A percentile compares a stretch with the other conserved stretches of the same genome.
Conservation (phyloP, 1,139 yeast genomes). For the Fermentozyma sake region DNA sequence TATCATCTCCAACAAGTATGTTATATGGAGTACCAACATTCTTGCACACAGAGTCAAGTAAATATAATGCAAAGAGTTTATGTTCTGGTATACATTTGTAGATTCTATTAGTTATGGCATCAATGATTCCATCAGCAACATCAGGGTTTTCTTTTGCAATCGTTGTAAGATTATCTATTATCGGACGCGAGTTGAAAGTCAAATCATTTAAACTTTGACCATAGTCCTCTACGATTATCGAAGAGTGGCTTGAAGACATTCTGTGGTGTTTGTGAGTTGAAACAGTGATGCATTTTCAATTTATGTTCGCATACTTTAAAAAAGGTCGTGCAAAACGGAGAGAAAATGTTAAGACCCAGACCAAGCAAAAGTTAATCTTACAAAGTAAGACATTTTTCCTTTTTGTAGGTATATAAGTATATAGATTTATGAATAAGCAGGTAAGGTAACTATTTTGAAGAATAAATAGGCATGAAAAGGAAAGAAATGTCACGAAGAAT, state of each 20-base stretch:
- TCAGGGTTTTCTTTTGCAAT: conserved; percentile 81
- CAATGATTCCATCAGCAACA: conserved; percentile 72
- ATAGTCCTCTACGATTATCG: conserved; percentile 46
- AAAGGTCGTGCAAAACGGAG: no score
- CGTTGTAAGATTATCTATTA: conserved; percentile 79
- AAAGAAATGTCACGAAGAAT: no score
- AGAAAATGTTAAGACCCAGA: no score
- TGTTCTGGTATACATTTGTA: conserved; percentile 62
- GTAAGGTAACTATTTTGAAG: no score
- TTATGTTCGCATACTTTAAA: no score
- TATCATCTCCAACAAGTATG: conserved; percentile 60
- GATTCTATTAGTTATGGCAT: conserved; percentile 63
- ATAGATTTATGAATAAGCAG: no score
- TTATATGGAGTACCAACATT: conserved; percentile 88
- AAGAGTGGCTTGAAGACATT: background rate
- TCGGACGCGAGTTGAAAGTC: conserved; percentile 86
- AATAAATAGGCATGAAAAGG: no score
- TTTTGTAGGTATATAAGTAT: no score
- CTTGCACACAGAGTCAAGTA: conserved; percentile 90
- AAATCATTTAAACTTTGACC: conserved; percentile 65
- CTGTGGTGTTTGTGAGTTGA: background rate
- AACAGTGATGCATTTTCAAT: no score
- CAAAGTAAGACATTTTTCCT: no score
- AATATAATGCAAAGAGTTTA: conserved; percentile 77
- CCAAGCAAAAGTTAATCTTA: no score